Conservation (phyloP, 345 rosid genomes). For the Kandelia obovata region DNA sequence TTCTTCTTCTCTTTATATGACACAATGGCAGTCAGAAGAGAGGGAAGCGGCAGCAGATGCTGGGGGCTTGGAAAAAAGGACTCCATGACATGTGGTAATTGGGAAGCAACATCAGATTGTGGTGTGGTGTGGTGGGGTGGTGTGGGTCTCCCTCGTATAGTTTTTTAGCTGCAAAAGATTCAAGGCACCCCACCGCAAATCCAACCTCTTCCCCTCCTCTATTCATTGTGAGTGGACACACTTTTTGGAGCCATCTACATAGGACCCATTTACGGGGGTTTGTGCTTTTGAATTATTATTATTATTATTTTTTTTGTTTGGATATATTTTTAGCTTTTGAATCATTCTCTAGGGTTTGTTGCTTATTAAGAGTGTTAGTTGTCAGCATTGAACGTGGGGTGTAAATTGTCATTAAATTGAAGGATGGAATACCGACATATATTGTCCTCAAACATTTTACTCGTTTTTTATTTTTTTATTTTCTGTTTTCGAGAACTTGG, state of each 20-base stretch:
- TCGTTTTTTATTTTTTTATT: too few species aligned
- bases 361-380: too few species aligned
- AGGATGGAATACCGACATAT: too few species aligned
- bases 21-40: constrained; percentile 39
- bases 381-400: too few species aligned
- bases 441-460: too few species aligned
- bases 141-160: constrained; percentile 16
- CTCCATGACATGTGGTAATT: background rate
- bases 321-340: background rate
- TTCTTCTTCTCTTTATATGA: background rate
- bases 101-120: constrained; percentile 22
- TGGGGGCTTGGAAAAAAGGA: constrained; percentile 7
- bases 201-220: constrained; percentile 19
- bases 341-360: too few species aligned
- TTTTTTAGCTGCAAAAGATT: constrained; percentile 33
- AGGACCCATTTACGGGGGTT: constrained; percentile 9
- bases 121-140: constrained; percentile 1
- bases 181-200: constrained; percentile 27
- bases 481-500: too few species aligned
- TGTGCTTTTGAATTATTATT: constrained; percentile 6
- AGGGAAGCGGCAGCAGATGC: background rate
- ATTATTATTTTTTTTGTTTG: too few species aligned
- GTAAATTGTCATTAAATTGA: too few species aligned
- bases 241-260: constrained; percentile 18
- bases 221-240: constrained; percentile 36